Evolutionary conservation across 495 filamentous ascomycete genomes (phyloP).

Genomic region (Neurospora sp.): DNA sequence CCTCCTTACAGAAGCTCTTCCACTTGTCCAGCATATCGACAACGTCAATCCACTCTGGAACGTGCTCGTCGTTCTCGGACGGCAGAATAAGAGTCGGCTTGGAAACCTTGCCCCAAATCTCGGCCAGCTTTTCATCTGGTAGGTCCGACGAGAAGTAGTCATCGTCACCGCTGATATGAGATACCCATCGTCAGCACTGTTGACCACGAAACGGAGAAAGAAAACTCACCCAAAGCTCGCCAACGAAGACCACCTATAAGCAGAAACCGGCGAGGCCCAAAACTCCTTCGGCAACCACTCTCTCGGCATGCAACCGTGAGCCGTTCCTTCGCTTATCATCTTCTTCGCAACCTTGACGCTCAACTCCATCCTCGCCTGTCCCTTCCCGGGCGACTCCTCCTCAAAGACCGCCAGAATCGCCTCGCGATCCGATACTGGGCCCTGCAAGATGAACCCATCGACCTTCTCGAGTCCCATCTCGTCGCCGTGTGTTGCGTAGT

Average conservation of each 20-base stretch:
- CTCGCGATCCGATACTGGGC: conserved; percentile 70
- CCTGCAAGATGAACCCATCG: conserved; percentile 78
- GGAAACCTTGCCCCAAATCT: conserved; percentile 52
- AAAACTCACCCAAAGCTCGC: conserved; percentile 40
- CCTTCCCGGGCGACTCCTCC: conserved; percentile 12
- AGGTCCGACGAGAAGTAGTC: conserved; percentile 85
- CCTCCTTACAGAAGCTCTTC: conserved; percentile 29
- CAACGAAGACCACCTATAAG: conserved; percentile 58
- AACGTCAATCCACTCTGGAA: conserved; percentile 54
- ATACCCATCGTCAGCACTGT: not conserved
- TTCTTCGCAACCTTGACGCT: conserved; percentile 42
- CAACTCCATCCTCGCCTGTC: conserved; percentile 28
- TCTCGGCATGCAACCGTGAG: conserved; percentile 47
- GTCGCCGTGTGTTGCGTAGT: conserved; percentile 36
- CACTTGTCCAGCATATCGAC: conserved; percentile 52
- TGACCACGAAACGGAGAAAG: not conserved
- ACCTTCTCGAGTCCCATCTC: conserved; percentile 33
- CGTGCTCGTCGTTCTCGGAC: conserved; percentile 63
- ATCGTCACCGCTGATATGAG: conserved; percentile 51
- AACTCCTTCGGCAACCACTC: conserved; percentile 40
- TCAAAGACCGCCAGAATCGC: conserved; percentile 34
- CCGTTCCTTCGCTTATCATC: conserved; percentile 42
- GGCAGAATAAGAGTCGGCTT: conserved; percentile 55
- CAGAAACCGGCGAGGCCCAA: conserved; percentile 47
- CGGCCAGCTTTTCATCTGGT: conserved; percentile 41